Base-by-base conservation (phyloP, 176 grass and related monocot genomes). In the Alloteropsis semialata region DNA sequence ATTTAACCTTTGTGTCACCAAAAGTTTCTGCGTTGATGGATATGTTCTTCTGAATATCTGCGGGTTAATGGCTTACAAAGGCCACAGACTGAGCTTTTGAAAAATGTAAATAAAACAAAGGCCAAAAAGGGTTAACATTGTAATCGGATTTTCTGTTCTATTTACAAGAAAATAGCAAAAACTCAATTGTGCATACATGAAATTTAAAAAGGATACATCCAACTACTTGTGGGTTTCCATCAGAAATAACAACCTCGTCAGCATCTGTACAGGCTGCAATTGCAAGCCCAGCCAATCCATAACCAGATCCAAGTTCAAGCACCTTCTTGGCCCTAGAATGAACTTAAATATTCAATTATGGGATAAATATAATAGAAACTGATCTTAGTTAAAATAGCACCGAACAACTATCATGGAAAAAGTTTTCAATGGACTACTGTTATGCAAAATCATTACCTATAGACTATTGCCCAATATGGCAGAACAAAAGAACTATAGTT, bases 211-310 rank as follows among this genome's bases (percentile, higher is more conserved):
- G 96, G 93, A 99, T 96, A 96, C 96, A 99, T 72, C 56, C 83
- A 74, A 92, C 89, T 90, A 99, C 96, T 93, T 99, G 79, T 62
- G 93, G 93, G 65, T 99, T 99, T 55, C 93, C 96, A 87, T 99
- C 93, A 85, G 93, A 99, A 90, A 99, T 94, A 74, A 94, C 75
- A 64, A 96, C 82, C 84, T 92, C 87, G 0, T 42, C 61, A 87
- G 96, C 96, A 92, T 89, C 58, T 86, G 93, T 86, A 75, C 89
- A 80, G 82, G 83, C 89, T 41, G 91, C 96, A 92, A 96, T 88
- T 69, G 80, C 82, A 82, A 99, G 89, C 70, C 87, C 96, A 69
- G 89, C 91, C 72, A 99, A 88, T 69, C 93, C 96, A 57, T 90
- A 99, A 71, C 93, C 93, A 77, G 96, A 88, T 88, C 96, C 93